These are phyloP conservation scores for Clavispora asparagi DNA, from an alignment of 805 yeast genomes.

Conservation along the genomic window DNA sequence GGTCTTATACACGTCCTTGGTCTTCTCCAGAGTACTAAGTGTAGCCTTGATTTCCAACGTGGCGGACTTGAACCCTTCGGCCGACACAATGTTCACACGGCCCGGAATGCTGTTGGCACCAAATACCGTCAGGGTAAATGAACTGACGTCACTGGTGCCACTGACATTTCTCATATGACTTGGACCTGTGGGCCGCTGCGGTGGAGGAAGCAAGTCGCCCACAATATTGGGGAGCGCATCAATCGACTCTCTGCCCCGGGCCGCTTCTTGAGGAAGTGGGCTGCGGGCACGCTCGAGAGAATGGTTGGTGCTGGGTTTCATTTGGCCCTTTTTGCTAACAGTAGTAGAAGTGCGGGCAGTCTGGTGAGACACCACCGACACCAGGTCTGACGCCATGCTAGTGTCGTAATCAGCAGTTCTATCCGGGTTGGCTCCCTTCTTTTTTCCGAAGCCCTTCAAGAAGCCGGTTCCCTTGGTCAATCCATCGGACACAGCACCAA, in stretches of 20 bases:
- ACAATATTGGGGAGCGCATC: constrained; percentile 29
- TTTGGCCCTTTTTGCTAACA: constrained; percentile 1
- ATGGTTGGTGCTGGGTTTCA: neutral
- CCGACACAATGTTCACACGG: constrained; percentile 46
- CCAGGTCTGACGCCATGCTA: constrained; percentile 1
- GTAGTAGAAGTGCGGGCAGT: neutral
- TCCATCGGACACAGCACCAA: constrained; percentile 38
- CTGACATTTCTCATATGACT: constrained; percentile 17
- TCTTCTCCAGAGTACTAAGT: constrained; percentile 40
- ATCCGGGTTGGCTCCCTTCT: neutral
- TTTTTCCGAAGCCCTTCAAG: constrained; percentile 1
- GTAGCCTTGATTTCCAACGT: constrained; percentile 49
- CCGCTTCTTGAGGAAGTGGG: constrained; percentile 11
- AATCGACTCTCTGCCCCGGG: constrained; percentile 9
- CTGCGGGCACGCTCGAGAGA: constrained; percentile 9
- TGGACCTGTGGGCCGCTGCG: constrained; percentile 29
- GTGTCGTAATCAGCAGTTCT: constrained; percentile 4
- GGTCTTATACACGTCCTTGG: constrained; percentile 62
- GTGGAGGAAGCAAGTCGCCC: constrained; percentile 32
- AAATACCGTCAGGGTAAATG: constrained; percentile 31
- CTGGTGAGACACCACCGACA: neutral
- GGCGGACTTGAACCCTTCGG: constrained; percentile 32
- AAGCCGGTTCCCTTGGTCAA: constrained; percentile 41
- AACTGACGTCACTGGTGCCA: constrained; percentile 26
- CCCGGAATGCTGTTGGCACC: constrained; percentile 47